phyloP scores from a whole-genome alignment of 352 stramenopile species.

The Phytopythium kandeliae region DNA sequence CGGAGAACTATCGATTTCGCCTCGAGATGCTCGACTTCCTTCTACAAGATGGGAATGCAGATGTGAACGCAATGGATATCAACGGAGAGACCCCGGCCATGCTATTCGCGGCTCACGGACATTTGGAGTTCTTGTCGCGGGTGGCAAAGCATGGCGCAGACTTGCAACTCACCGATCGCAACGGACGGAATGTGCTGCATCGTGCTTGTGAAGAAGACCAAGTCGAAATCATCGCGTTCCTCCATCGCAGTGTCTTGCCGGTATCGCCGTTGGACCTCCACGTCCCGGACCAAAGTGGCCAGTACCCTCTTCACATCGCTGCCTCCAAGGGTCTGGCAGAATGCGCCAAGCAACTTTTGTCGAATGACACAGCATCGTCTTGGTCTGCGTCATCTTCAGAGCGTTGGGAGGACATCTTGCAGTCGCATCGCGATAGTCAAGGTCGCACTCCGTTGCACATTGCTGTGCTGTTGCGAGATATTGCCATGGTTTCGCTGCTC shows the following conservation, averaged over 20 bases:
- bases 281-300: constrained; percentile 16
- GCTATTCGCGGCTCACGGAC: constrained; percentile 44
- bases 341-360: constrained; percentile 41
- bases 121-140: constrained; percentile 36
- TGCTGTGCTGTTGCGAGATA: constrained; percentile 26
- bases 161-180: constrained; percentile 17
- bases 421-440: constrained; percentile 17
- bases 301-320: constrained; percentile 39
- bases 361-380: constrained; percentile 6
- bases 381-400: too few species aligned
- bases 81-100: constrained; percentile 45
- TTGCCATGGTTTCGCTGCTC: constrained; percentile 23
- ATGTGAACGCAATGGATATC: constrained; percentile 34
- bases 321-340: constrained; percentile 41
- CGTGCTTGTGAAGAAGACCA: constrained; percentile 54
- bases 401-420: constrained; percentile 17
- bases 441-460: constrained; percentile 34
- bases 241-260: constrained; percentile 15
- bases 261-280: constrained; percentile 18
- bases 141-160: constrained; percentile 24
- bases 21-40: constrained; percentile 55
- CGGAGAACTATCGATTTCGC: constrained; percentile 32
- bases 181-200: constrained; percentile 47
- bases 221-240: constrained; percentile 38
- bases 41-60: constrained; percentile 19